Percentiles rank a stretch among this genome's conserved stretches.
These are phyloP conservation scores for Zarea fungicola DNA, from an alignment of 2,329 filamentous ascomycete genomes.

Conservation along the genomic window DNA sequence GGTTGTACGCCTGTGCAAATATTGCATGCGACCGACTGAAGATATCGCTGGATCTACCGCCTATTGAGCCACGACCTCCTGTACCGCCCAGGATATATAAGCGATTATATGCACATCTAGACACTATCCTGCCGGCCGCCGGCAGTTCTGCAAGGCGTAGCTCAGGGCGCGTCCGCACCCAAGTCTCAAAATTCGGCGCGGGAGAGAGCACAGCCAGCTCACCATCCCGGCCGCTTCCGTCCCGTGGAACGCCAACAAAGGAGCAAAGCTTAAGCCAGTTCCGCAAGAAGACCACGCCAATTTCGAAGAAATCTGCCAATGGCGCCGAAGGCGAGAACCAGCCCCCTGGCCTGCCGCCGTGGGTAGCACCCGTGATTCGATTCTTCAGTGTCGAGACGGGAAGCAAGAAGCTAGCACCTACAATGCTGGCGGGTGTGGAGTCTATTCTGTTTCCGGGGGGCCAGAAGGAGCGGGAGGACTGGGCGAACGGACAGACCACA, in stretches of 20 bases:
- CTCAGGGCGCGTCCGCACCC: constrained; percentile 27
- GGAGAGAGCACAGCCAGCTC: constrained; percentile 19
- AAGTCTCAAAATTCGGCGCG: constrained; percentile 28
- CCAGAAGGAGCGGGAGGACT: constrained; percentile 41
- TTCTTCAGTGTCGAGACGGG: constrained; percentile 56
- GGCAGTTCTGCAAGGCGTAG: constrained; percentile 26
- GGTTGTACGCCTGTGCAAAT: constrained; percentile 78
- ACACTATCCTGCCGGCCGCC: constrained; percentile 58
- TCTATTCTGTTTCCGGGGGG: constrained; percentile 41
- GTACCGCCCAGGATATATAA: constrained; percentile 77
- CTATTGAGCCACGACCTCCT: constrained; percentile 69
- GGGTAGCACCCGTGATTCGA: constrained; percentile 65
- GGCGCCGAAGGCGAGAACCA: constrained; percentile 32
- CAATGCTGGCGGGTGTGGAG: constrained; percentile 70
- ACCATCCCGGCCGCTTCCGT: constrained; percentile 30
- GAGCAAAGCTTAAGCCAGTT: constrained; percentile 39
- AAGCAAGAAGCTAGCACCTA: constrained; percentile 59
- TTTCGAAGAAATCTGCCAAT: constrained; percentile 18
- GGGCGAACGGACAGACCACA: constrained; percentile 44
- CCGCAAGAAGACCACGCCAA: constrained; percentile 32
- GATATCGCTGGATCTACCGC: constrained; percentile 68
- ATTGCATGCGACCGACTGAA: constrained; percentile 86
- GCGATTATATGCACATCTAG: constrained; percentile 75
- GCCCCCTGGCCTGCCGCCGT: constrained; percentile 47
- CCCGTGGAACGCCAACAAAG: constrained; percentile 42